phyloP scores from a whole-genome alignment of 1,284 basidiomycete species.

The Schizophyllum amplum region DNA sequence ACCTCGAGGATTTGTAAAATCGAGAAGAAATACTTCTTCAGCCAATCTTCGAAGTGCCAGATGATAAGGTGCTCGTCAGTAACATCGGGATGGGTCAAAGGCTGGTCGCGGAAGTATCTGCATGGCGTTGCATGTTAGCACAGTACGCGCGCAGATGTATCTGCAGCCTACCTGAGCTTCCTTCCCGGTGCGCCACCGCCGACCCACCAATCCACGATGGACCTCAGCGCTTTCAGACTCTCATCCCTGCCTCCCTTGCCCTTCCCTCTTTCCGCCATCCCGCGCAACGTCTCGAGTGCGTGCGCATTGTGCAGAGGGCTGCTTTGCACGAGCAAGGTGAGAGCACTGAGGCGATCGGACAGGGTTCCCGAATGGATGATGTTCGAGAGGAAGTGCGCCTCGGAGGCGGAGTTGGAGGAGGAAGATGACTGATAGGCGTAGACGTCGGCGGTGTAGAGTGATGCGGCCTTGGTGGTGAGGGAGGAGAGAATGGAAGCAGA shows the following conservation, averaged over 20 bases:
- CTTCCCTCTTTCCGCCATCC: slow-evolving; percentile 69
- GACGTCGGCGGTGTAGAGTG: slow-evolving; percentile 45
- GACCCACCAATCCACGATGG: slow-evolving; percentile 95
- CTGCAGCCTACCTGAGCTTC: slow-evolving; percentile 70
- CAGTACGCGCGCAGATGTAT: background rate
- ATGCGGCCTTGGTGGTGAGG: slow-evolving; percentile 40
- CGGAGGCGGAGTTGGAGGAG: slow-evolving; percentile 43
- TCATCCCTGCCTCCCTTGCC: slow-evolving; percentile 89
- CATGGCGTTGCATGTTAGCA: background rate
- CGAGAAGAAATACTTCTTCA: slow-evolving; percentile 96
- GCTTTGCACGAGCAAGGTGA: slow-evolving; percentile 87
- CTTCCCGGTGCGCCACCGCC: slow-evolving; percentile 77
- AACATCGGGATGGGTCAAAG: slow-evolving; percentile 50
- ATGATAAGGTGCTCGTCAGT: slow-evolving; percentile 66
- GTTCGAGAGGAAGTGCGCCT: slow-evolving; percentile 75
- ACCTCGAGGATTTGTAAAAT: slow-evolving; percentile 90
- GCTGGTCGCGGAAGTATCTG: slow-evolving; percentile 92
- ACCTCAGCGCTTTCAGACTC: slow-evolving; percentile 82
- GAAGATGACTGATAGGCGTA: slow-evolving; percentile 35
- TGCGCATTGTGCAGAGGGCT: slow-evolving; percentile 87
- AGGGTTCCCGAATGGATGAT: slow-evolving; percentile 86
- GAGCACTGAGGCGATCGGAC: slow-evolving; percentile 87
- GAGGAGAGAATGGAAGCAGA: slow-evolving; percentile 20
- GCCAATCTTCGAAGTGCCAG: slow-evolving; percentile 95
- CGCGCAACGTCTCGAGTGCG: slow-evolving; percentile 69